Evolutionary conservation across 495 filamentous ascomycete genomes (phyloP).

Genomic region (Aspergillus haitiensis): DNA sequence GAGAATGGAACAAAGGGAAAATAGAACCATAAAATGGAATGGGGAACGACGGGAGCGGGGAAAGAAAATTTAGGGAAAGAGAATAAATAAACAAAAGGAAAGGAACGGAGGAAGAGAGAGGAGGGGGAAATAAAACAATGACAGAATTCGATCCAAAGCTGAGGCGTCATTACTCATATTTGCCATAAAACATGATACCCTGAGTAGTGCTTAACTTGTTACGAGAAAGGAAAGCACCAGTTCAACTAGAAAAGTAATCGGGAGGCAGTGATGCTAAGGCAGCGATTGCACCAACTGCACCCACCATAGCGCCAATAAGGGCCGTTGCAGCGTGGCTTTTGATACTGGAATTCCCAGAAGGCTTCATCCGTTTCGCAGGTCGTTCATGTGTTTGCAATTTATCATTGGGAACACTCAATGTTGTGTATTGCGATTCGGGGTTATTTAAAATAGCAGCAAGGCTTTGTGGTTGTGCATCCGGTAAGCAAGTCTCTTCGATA

Average conservation of each 20-base stretch:
- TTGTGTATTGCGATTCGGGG: conserved; percentile 13
- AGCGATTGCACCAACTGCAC: conserved; percentile 52
- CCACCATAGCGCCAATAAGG: conserved; percentile 45
- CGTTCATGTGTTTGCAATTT: conserved; percentile 19
- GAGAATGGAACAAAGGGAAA: neutral
- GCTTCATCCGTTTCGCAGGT: conserved; percentile 38
- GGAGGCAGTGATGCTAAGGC: conserved; percentile 47
- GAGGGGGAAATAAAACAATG: neutral
- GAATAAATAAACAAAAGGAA: neutral
- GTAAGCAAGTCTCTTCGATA: conserved; percentile 18
- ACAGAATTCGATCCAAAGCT: conserved; percentile 1
- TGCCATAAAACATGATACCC: neutral
- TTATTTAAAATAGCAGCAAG: conserved; percentile 11
- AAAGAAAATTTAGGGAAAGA: neutral
- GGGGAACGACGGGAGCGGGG: too few species aligned
- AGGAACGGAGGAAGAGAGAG: neutral
- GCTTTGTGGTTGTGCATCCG: conserved; percentile 31
- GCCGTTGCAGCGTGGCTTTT: conserved; percentile 47
- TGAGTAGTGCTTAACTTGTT: conserved; percentile 2
- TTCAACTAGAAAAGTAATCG: conserved; percentile 37
- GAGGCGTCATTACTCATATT: neutral
- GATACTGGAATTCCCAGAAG: conserved; percentile 21
- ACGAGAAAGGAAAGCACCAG: neutral
- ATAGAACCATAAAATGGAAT: neutral
- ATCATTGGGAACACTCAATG: conserved; percentile 5